Evolutionary conservation across 2,329 filamentous ascomycete genomes (phyloP), one percentile per base, ranked within the genome.

Genomic region (Fusarium albosuccineum): DNA sequence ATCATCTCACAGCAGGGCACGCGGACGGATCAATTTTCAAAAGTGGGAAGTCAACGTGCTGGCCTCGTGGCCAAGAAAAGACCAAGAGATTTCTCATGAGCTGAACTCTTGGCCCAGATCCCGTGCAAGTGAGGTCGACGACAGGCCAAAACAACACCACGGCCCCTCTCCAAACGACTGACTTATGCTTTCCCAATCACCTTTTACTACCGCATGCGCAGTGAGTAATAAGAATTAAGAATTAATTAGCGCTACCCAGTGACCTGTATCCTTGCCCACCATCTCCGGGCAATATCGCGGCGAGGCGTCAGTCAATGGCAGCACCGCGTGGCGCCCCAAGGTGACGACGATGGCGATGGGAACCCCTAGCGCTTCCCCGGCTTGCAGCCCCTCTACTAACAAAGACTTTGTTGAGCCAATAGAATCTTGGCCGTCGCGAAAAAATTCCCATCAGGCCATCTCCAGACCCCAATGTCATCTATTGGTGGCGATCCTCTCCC

Each of bases 341-440:
- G 39, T 65, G 55, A 68, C 55, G 56, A 65, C 27, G 14, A 33
- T 11, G 39, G 34, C 34, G 39, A 60, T 54, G 55, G 29, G 37
- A 50, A 9, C 39, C 16, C 26, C 27, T 22, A 26, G 13, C 22
- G 22, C 41, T 44, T 44, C 41, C 41, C 22, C 22, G 22, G n/a
- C 34, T 41, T 44, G 22, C 17, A 34, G 34, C 52, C 34, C 36
- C 29, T 8, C 22, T 22, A 22, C 22, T 22, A 22, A 22, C 22
- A 13, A 14, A 26, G 10, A 45, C 34, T 33, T 57, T 54, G 22
- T 17, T 57, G 34, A 57, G 14, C 64, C 60, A 66, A 59, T 66
- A 14, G 3, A 22, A 9, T 29, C 65, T 44, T 42, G 37, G 29
- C 13, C 29, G 44, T 41, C 40, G 33, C 29, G 22, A 22, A 22